A percentile compares a stretch with the other conserved stretches of the same genome.
Evolutionary conservation across 768 basidiomycete genomes (phyloP).

Genomic region (Clitopilus passeckerianus): DNA sequence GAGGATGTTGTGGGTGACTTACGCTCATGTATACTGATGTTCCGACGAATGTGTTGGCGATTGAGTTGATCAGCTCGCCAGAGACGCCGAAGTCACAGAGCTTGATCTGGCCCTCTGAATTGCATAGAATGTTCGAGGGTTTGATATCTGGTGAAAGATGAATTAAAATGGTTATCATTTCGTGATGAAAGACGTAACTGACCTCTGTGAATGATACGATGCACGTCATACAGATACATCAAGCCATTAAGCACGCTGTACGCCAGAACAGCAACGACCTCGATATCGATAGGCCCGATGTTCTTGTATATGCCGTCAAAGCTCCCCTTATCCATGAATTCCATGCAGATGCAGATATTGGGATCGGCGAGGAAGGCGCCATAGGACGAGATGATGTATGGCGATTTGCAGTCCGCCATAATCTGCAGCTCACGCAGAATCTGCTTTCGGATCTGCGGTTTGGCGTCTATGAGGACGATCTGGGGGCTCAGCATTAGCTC

Average conservation of each 20-base stretch:
- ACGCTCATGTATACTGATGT: constrained; percentile 99
- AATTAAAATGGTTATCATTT: no score
- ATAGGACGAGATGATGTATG: constrained; percentile 93
- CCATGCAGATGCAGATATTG: constrained; percentile 99
- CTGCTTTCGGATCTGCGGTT: constrained; percentile 93
- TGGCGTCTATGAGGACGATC: constrained; percentile 97
- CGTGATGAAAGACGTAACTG: background rate
- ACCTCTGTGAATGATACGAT: constrained; percentile 99
- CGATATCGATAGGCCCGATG: constrained; percentile 86
- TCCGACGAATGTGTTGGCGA: constrained; percentile 98
- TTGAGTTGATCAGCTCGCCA: constrained; percentile 97
- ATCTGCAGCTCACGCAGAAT: constrained; percentile 97
- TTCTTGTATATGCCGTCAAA: constrained; percentile 94
- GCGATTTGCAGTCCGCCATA: constrained; percentile 94
- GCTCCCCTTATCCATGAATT: constrained; percentile 91
- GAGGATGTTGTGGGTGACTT: constrained; percentile 30
- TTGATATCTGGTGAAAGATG: no score
- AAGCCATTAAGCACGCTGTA: constrained; percentile 91
- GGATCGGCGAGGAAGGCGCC: constrained; percentile 96
- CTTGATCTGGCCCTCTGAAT: constrained; percentile 94
- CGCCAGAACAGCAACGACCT: constrained; percentile 93
- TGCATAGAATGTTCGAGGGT: constrained; percentile 95
- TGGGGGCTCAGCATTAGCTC: constrained; percentile 22
- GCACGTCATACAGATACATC: constrained; percentile 95
- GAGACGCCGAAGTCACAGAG: constrained; percentile 99